Evolutionary conservation across 805 yeast species (phyloP), one percentile per base, ranked within the genome.

Genomic region (Metschnikowia amazonensis): DNA sequence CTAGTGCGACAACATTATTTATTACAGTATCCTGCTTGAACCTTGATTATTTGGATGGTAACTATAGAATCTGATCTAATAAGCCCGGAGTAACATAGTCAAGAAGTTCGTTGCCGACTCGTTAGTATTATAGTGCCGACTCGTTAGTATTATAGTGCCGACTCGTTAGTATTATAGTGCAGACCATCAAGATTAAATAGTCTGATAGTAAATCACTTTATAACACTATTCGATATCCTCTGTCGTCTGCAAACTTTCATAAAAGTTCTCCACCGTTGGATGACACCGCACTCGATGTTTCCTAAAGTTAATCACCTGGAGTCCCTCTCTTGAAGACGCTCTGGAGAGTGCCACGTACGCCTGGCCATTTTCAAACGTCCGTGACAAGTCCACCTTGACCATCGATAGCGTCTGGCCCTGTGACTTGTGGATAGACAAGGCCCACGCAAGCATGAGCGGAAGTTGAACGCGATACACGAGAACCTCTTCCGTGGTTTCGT

Each of bases 341-440:
- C 95, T 75, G 36, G 89, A 83, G 42, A 86, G 65, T 0, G 95
- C 94, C 29, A 86, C 94, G 57, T 86, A 86, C 3, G 84, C 89
- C 56, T 86, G 95, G 17, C 95, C 95, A 44, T 80, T 84, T 60
- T 86, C 95, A 55, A 86, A 86, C 21, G 80, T 76, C 51, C 72
- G 77, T 21, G 76, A 69, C 39, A 86, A 63, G 57, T 86, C 90
- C 10, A 86, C 88, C 50, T 77, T 79, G 3, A 86, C 81, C 50
- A 87, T 63, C 34, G 78, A 81, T 36, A 86, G 73, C 0, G 95
- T 85, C 65, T 86, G 95, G 2, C 95, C 95, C 60, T 86, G 95
- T 0, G 94, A 80, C 60, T 86, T 86, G 59, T 86, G 95, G 42
- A 86, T 86, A 0, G 94, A 86, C 53, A 86, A 62, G 0, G 95